Conservation (phyloP, 2,329 filamentous ascomycete species). For the Fusarium avenaceum region DNA sequence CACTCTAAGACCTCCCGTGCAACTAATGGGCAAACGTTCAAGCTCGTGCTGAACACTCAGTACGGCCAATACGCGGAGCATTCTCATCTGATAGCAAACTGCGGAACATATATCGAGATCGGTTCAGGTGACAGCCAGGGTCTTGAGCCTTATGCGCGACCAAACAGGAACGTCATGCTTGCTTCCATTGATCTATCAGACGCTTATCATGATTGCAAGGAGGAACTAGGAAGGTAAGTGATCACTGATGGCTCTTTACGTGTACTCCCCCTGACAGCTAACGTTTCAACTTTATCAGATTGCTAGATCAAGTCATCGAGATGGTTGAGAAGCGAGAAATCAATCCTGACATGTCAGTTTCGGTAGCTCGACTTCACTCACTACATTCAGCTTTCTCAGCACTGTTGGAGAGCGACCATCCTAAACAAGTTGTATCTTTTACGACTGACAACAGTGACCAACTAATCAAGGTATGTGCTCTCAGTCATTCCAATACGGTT, state of each 20-base stretch:
- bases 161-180: constrained; percentile 44
- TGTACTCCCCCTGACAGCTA: background rate
- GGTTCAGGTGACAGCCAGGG: constrained; percentile 12
- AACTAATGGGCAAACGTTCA: constrained; percentile 23
- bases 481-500: background rate
- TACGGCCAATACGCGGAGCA: constrained; percentile 34
- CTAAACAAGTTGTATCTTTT: constrained; percentile 39
- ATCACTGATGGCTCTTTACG: too few relatives aligned
- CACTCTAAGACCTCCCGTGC: constrained; percentile 25
- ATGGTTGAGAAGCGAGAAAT: constrained; percentile 32
- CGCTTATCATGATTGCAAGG: constrained; percentile 33
- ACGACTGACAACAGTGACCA: constrained; percentile 1
- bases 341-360: constrained; percentile 10
- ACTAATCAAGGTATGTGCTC: constrained; percentile 32
- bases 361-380: constrained; percentile 25
- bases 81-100: constrained; percentile 37
- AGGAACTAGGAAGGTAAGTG: constrained; percentile 40
- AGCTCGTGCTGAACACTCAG: constrained; percentile 38
- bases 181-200: constrained; percentile 41
- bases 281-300: constrained; percentile 7
- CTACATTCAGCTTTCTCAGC: constrained; percentile 25
- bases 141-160: constrained; percentile 9
- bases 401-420: constrained; percentile 7
- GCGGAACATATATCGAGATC: constrained; percentile 41
- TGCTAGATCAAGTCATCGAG: constrained; percentile 27